phyloP scores from a whole-genome alignment of 306 rosid genomes.

The Cajanus cajan region DNA sequence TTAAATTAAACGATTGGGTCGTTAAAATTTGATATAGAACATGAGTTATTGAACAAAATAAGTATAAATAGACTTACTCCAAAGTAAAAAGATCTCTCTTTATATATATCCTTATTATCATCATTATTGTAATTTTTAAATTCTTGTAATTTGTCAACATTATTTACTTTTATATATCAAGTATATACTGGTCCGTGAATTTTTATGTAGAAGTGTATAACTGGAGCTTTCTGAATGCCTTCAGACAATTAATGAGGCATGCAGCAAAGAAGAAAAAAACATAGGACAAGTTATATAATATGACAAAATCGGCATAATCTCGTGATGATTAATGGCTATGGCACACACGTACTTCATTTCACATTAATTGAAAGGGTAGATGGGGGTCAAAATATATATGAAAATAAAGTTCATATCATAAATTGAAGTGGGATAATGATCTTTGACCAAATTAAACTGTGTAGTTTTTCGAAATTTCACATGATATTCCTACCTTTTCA shows the following conservation, averaged over 20 bases:
- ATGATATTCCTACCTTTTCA: too few species aligned
- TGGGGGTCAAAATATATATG: slow-evolving; percentile 28
- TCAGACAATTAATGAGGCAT: background rate
- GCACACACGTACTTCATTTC: slow-evolving; percentile 26
- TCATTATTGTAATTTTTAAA: background rate
- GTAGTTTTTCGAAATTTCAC: too few species aligned
- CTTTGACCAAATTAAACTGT: too few species aligned
- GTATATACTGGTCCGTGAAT: background rate
- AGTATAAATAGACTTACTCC: too few species aligned
- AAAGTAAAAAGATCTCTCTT: too few species aligned
- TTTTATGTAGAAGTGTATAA: background rate
- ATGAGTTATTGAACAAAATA: too few species aligned
- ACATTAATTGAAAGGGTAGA: background rate
- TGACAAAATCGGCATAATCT: slow-evolving; percentile 50
- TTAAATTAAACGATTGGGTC: too few species aligned
- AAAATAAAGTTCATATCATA: background rate
- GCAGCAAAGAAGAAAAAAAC: slow-evolving; percentile 28
- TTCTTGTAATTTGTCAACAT: background rate
- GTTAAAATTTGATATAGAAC: too few species aligned
- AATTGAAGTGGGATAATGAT: too few species aligned
- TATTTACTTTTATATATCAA: background rate
- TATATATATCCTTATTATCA: too few species aligned
- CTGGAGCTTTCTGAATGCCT: slow-evolving; percentile 24
- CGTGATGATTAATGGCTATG: slow-evolving; percentile 57
- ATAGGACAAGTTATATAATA: slow-evolving; percentile 37